A percentile compares a stretch with the other conserved stretches of the same genome.
phyloP scores from a whole-genome alignment of 1,139 yeast species.

The Yamadazyma pseudoaaseri region DNA sequence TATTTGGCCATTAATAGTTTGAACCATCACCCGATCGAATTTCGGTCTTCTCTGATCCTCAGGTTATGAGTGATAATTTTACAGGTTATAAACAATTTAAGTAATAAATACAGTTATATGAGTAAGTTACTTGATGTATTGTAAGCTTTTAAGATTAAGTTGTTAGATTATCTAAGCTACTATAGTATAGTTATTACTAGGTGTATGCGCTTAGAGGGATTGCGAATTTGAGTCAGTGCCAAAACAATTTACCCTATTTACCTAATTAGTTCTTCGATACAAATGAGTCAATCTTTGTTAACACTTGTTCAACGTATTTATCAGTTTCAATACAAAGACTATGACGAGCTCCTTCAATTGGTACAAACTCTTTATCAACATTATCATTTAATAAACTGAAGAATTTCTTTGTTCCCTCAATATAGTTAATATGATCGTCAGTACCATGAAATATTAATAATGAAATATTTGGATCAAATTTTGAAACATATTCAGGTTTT shows the following conservation, averaged over 20 bases:
- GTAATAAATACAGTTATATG: no score
- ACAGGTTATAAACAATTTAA: no score
- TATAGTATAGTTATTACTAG: no score
- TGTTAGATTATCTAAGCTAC: no score
- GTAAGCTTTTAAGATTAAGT: no score
- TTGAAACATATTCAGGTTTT: slow-evolving; percentile 38
- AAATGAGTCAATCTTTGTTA: slow-evolving; percentile 11
- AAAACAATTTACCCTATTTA: no score
- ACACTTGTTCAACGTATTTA: slow-evolving; percentile 30
- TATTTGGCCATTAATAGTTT: no score
- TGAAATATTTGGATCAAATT: slow-evolving; percentile 44
- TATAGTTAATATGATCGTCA: slow-evolving; percentile 50
- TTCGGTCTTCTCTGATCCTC: slow-evolving; percentile 3
- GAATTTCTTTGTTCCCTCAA: slow-evolving; percentile 52
- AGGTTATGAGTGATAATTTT: slow-evolving; percentile 2
- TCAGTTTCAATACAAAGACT: slow-evolving; percentile 45
- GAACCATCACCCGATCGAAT: slow-evolving; percentile 13
- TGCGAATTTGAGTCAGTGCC: no score
- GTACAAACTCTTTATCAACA: slow-evolving; percentile 26
- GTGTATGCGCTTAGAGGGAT: no score
- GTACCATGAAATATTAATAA: slow-evolving; percentile 49
- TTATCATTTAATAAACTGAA: slow-evolving; percentile 31
- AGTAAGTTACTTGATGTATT: no score
- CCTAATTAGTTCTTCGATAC: neutral
- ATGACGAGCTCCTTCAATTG: slow-evolving; percentile 41